A percentile compares a stretch with the other conserved stretches of the same genome.
Evolutionary conservation across 1,139 yeast genomes (phyloP).

Genomic region (Geotrichum aggregatum): DNA sequence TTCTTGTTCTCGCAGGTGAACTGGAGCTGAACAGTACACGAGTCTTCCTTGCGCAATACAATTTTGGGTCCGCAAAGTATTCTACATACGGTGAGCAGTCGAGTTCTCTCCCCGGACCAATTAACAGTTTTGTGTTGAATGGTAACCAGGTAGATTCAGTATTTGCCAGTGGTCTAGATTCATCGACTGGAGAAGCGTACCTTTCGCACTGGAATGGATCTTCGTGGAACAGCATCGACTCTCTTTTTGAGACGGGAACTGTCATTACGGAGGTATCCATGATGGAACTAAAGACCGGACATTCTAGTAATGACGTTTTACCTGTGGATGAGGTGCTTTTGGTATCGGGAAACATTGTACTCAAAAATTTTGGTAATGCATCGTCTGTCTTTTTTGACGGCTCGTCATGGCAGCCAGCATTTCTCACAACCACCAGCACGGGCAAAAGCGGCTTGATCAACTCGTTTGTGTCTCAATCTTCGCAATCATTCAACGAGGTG

Average conservation of each 20-base stretch:
- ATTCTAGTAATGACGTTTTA: conserved; percentile 40
- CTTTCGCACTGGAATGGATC: conserved; percentile 28
- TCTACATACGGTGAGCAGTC: conserved; percentile 26
- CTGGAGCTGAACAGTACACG: conserved; percentile 43
- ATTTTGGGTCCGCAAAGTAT: conserved; percentile 42
- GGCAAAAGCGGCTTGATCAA: conserved; percentile 27
- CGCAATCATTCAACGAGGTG: conserved; percentile 25
- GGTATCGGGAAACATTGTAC: conserved; percentile 57
- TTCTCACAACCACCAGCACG: conserved; percentile 39
- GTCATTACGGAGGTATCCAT: conserved; percentile 36
- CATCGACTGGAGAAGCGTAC: conserved; percentile 33
- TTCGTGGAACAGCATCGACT: conserved; percentile 37
- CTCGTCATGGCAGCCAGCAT: conserved; percentile 64
- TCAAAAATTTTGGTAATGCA: conserved; percentile 53
- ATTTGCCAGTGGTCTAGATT: conserved; percentile 51
- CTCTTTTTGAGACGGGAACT: conserved; percentile 38
- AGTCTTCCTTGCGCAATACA: conserved; percentile 49
- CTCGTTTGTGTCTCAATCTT: conserved; percentile 29
- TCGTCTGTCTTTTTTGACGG: conserved; percentile 72
- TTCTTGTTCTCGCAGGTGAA: conserved; percentile 61
- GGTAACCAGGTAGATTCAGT: conserved; percentile 50
- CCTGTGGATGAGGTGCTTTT: conserved; percentile 48
- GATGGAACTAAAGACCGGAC: conserved; percentile 34
- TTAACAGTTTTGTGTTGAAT: conserved; percentile 50
- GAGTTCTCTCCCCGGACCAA: conserved; percentile 41